Evolutionary conservation across 192 early-diverging fungal genomes (phyloP).

Genomic region (Backusella morwellensis): DNA sequence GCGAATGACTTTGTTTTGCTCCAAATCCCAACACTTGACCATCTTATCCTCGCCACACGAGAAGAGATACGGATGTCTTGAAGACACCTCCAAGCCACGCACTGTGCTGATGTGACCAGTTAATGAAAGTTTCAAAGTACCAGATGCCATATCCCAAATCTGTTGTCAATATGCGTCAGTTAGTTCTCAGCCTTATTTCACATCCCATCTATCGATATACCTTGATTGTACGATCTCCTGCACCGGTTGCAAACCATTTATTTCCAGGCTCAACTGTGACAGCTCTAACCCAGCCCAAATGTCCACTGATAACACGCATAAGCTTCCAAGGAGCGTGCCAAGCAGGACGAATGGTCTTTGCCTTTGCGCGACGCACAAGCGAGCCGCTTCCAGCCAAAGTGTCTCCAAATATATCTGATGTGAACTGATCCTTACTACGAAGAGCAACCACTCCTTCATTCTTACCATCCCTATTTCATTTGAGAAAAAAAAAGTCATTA

Average conservation of each 20-base stretch:
- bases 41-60: constrained; percentile 98
- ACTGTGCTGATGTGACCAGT: constrained; percentile 97
- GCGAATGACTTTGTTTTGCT: constrained; percentile 98
- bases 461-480: constrained; percentile 13
- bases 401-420: constrained; percentile 40
- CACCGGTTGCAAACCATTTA: constrained; percentile 99
- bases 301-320: constrained; percentile 96
- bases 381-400: constrained; percentile 40
- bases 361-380: constrained; percentile 49
- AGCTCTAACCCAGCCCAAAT: constrained; percentile 94
- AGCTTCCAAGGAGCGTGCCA: constrained; percentile 99
- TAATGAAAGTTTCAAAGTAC: constrained; percentile 90
- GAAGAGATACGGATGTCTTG: constrained; percentile 96
- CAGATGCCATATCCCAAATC: constrained; percentile 99
- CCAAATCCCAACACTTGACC: constrained; percentile 99
- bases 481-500: neutral
- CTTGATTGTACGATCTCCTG: constrained; percentile 96
- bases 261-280: constrained; percentile 94
- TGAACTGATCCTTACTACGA: constrained; percentile 38
- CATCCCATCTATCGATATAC: constrained; percentile 31
- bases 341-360: constrained; percentile 61
- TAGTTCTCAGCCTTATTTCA: neutral
- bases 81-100: constrained; percentile 89
- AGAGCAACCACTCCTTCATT: constrained; percentile 40
- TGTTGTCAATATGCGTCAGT: constrained; percentile 21